Percentiles rank a stretch among this genome's conserved stretches.
phyloP scores from a whole-genome alignment of 2,329 filamentous ascomycete genomes.

The Lasiodiplodia sp. region DNA sequence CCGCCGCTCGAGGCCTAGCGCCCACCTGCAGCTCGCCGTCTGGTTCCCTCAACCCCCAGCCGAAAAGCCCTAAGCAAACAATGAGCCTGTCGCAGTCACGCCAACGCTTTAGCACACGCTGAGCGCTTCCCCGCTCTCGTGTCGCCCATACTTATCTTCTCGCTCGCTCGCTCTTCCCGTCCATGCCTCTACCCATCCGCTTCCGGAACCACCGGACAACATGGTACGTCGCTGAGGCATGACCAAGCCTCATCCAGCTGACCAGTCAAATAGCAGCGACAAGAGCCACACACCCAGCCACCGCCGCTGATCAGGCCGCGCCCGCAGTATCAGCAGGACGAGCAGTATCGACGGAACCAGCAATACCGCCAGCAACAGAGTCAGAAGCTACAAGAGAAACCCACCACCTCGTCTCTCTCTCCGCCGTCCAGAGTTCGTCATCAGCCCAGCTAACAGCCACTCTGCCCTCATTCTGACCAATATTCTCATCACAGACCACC shows the following conservation, averaged over 20 bases:
- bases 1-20: not conserved
- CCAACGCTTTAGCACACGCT: not conserved
- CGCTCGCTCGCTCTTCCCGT: not conserved
- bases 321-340: not conserved
- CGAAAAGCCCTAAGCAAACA: not conserved
- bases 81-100: not conserved
- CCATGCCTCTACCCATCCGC: not conserved
- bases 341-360: not conserved
- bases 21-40: not conserved
- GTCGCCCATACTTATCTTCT: not conserved
- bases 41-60: not conserved
- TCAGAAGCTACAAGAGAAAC: not conserved
- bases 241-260: not conserved
- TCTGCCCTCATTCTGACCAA: not conserved
- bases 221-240: not conserved
- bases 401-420: no score
- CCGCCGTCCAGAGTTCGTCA: no score
- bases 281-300: not conserved
- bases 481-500: not conserved
- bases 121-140: not conserved
- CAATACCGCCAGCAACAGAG: not conserved
- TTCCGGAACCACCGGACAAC: not conserved
- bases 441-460: no score
- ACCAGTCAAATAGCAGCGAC: not conserved
- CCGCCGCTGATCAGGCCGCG: not conserved